These are phyloP conservation scores for Ogataea pignaliae DNA, from an alignment of 805 yeast species.

Conservation along the genomic window DNA sequence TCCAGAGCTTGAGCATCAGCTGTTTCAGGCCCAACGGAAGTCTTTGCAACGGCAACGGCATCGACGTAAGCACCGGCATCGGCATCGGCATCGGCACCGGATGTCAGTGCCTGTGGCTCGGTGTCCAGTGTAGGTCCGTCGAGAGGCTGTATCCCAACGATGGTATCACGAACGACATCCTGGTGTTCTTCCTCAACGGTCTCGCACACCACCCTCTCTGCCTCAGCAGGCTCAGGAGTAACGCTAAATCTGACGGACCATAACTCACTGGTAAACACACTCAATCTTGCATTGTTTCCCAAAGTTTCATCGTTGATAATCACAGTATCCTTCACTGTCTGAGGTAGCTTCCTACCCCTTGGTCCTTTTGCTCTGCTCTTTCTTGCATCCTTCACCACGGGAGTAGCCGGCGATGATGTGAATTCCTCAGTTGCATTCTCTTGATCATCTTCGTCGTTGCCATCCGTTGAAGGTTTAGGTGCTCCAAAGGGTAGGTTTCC, in stretches of 20 bases:
- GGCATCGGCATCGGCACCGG: no score
- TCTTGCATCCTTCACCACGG: constrained; percentile 32
- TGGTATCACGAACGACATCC: not conserved
- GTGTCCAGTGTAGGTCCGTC: no score
- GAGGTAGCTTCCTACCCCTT: constrained; percentile 64
- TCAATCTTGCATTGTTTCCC: constrained; percentile 29
- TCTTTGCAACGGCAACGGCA: no score
- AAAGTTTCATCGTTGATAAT: constrained; percentile 31
- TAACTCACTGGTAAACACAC: constrained; percentile 29
- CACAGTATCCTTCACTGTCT: constrained; percentile 44
- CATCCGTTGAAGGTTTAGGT: constrained; percentile 1
- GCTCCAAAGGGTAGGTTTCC: constrained; percentile 18
- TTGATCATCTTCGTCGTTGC: constrained; percentile 11
- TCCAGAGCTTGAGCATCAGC: not conserved
- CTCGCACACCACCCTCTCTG: not conserved
- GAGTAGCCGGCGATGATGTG: constrained; percentile 1
- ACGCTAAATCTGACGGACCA: constrained; percentile 32
- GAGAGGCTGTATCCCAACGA: not conserved
- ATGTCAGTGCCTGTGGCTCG: no score
- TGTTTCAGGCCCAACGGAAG: not conserved
- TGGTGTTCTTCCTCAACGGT: not conserved
- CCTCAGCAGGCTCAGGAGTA: not conserved
- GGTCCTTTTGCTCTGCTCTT: constrained; percentile 68
- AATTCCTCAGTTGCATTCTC: constrained; percentile 2
- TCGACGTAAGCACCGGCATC: no score